These are phyloP conservation scores for Acacia melanoxylon DNA, from an alignment of 306 rosid species.

Conservation along the genomic window DNA sequence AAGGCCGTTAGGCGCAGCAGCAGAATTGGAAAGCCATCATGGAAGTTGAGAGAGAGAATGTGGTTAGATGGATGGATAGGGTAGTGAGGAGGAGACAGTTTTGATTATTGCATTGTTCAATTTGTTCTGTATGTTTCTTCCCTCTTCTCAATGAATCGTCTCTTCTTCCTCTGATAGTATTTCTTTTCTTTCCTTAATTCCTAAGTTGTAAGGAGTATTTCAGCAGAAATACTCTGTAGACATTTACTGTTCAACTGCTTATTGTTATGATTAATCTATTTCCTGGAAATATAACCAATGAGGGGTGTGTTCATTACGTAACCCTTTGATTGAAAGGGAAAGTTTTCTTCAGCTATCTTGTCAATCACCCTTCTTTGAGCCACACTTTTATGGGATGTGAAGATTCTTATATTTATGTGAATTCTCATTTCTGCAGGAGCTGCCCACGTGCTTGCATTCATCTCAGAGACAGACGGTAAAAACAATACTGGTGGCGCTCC, in stretches of 20 bases:
- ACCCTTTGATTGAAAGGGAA: neutral
- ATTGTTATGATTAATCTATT: too few relatives aligned
- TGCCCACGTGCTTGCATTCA: slow-evolving; percentile 24
- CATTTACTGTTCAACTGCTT: neutral
- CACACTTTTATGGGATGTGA: too few relatives aligned
- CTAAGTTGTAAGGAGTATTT: neutral
- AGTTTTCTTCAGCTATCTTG: neutral
- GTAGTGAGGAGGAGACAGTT: neutral
- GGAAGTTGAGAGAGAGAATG: neutral
- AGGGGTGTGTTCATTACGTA: too few relatives aligned
- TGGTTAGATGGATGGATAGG: neutral
- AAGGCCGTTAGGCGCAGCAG: neutral
- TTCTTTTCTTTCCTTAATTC: neutral
- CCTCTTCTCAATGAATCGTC: neutral
- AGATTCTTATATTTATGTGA: neutral
- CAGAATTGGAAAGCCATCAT: neutral
- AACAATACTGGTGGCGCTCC: slow-evolving; percentile 29
- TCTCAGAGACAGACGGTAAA: neutral
- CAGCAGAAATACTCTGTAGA: neutral
- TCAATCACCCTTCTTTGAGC: neutral
- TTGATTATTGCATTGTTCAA: neutral
- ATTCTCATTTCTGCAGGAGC: neutral
- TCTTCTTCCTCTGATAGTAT: neutral
- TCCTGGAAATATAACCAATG: too few relatives aligned
- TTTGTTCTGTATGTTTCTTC: neutral